These are phyloP conservation scores for Pichia terricola DNA, from an alignment of 1,139 yeast genomes.

Conservation along the genomic window DNA sequence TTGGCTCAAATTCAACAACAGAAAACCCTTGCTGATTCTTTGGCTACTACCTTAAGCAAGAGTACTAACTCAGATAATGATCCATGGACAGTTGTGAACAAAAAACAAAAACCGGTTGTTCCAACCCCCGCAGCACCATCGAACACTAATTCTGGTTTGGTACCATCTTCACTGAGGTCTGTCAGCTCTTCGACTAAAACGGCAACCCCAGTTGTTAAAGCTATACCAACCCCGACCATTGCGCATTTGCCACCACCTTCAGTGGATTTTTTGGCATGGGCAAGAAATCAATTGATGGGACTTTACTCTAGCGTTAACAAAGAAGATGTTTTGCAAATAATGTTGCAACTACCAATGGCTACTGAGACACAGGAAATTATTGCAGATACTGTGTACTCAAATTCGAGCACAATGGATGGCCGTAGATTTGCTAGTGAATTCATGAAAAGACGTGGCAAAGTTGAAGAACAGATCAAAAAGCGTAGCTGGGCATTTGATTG, in stretches of 20 bases:
- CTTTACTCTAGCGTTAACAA: slow-evolving; percentile 66
- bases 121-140: slow-evolving; percentile 18
- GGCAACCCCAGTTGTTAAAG: slow-evolving; percentile 14
- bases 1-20: slow-evolving; percentile 10
- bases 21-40: slow-evolving; percentile 26
- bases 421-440: slow-evolving; percentile 90
- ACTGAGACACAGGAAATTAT: slow-evolving; percentile 74
- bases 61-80: slow-evolving; percentile 12
- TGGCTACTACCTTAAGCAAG: not conserved
- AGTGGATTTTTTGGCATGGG: slow-evolving; percentile 79
- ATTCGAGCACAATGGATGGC: slow-evolving; percentile 90
- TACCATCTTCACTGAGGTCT: slow-evolving; percentile 17
- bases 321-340: slow-evolving; percentile 70
- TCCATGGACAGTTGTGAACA: slow-evolving; percentile 40
- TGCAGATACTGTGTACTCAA: slow-evolving; percentile 85
- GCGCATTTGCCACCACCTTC: slow-evolving; percentile 21
- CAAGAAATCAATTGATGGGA: slow-evolving; percentile 62
- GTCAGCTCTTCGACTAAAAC: slow-evolving; percentile 21
- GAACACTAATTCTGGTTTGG: slow-evolving; percentile 11
- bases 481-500: slow-evolving; percentile 46
- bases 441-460: slow-evolving; percentile 62
- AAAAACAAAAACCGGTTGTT: slow-evolving; percentile 26
- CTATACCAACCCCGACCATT: slow-evolving; percentile 10
- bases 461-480: slow-evolving; percentile 46
- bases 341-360: slow-evolving; percentile 68